phyloP scores from a whole-genome alignment of 116 monocot species.

The Zostera marina region DNA sequence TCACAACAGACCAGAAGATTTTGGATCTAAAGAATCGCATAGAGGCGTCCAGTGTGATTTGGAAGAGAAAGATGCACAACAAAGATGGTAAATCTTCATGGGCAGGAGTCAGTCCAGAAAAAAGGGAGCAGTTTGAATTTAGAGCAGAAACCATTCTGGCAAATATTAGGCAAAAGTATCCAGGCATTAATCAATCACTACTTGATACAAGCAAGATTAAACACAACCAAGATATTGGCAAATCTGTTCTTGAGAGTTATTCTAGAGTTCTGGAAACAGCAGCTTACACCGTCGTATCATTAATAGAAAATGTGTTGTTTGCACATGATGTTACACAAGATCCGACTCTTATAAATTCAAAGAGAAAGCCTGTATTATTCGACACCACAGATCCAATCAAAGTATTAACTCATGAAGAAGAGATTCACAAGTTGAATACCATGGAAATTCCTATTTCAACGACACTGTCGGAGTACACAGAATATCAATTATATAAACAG shows the following conservation, averaged over 20 bases:
- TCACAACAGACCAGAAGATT: constrained; percentile 78
- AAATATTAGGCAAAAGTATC: constrained; percentile 61
- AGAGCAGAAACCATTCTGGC: constrained; percentile 63
- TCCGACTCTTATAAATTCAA: constrained; percentile 6
- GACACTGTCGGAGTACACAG: constrained; percentile 65
- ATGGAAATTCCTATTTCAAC: constrained; percentile 28
- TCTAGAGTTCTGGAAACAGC: constrained; percentile 69
- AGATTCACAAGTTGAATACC: constrained; percentile 37
- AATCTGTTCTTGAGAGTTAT: constrained; percentile 77
- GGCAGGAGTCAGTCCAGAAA: constrained; percentile 61
- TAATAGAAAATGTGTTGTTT: constrained; percentile 61
- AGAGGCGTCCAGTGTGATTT: constrained; percentile 73
- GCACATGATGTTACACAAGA: constrained; percentile 34
- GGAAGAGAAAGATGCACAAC: constrained; percentile 88
- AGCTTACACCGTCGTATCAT: constrained; percentile 62
- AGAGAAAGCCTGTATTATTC: background rate
- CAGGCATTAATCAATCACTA: constrained; percentile 59
- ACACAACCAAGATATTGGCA: constrained; percentile 45
- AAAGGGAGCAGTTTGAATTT: constrained; percentile 76
- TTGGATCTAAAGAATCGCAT: constrained; percentile 86
- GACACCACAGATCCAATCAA: constrained; percentile 8
- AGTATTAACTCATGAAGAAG: constrained; percentile 25
- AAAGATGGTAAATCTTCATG: constrained; percentile 68
- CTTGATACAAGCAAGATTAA: constrained; percentile 87
- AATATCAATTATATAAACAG: constrained; percentile 19